Evolutionary conservation across 164 flowering plant species (phyloP).

Genomic region (Amborella trichopoda): DNA sequence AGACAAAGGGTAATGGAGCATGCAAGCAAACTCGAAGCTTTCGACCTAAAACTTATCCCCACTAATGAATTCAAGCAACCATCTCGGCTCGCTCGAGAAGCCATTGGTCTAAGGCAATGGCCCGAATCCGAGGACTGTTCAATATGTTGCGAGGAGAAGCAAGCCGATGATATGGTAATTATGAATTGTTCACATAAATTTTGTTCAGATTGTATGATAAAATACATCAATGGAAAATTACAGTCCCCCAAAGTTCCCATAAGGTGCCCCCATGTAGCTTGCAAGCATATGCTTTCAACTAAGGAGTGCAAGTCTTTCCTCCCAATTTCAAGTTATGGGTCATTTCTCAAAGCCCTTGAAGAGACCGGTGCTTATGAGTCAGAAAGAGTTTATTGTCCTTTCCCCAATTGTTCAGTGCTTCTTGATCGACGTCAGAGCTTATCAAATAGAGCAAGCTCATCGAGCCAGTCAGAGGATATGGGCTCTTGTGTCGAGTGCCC

Average conservation of each 20-base stretch:
- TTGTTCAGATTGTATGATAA: conserved; percentile 76
- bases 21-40: conserved; percentile 35
- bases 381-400: conserved; percentile 58
- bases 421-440: conserved; percentile 53
- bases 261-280: conserved; percentile 59
- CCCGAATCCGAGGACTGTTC: conserved; percentile 37
- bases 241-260: conserved; percentile 61
- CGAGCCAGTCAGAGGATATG: conserved; percentile 36
- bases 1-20: conserved; percentile 58
- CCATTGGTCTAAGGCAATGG: conserved; percentile 53
- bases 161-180: conserved; percentile 40
- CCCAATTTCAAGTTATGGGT: conserved; percentile 43
- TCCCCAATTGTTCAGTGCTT: conserved; percentile 56
- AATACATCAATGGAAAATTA: conserved; percentile 54
- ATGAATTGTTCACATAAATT: conserved; percentile 79
- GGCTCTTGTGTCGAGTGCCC: conserved; percentile 55
- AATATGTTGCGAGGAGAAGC: conserved; percentile 73
- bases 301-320: conserved; percentile 69
- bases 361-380: conserved; percentile 46
- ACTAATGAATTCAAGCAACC: conserved; percentile 33
- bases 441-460: conserved; percentile 53
- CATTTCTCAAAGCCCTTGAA: conserved; percentile 42
- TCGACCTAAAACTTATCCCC: conserved; percentile 38
- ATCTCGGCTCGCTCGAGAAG: conserved; percentile 55
- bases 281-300: conserved; percentile 54